Base-by-base conservation (phyloP, 225 moss, liverwort and hornwort genomes). In the Physcomitrellopsis africana region DNA sequence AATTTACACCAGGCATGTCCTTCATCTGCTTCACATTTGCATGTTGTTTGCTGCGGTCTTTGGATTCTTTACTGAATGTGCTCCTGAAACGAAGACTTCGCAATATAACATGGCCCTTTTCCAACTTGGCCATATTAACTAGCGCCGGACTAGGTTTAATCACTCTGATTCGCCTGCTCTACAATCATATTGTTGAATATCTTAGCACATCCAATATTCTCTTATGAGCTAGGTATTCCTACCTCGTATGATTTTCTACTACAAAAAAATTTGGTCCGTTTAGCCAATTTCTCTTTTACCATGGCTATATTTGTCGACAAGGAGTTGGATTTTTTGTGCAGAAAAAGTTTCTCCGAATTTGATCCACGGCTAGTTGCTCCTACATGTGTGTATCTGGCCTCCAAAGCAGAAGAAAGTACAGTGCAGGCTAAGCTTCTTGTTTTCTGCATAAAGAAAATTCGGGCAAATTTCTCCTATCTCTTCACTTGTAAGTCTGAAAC, bases 321-420 rank as follows among this genome's bases (percentile, higher is more conserved):
- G 1, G 22, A 9, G 22, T 44, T 17, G 11, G 55, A 72, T 70
- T 48, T 70, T 8, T 19, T 49, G n/a, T 77, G 64, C 81, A 95
- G 97, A 58, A 99, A 95, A 66, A 92, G 94, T 72, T 99, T 99
- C 69, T 83, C 90, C 22, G 97, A 99, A 76, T 99, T 91, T 55
- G 97, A 99, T 80, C 97, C 97, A 17, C 80, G 95, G 68, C 66
- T 95, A 83, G 97, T 99, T 68, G 97, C 97, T 48, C 97, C 97
- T 16, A 93, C 97, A 74, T 99, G 97, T 86, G 81, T 99, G 60
- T 99, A 99, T 76, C 61, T 99, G 70, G 97, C 97, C 60, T 95
- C 95, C 27, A 99, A 99, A 80, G 97, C 97, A 60, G 95, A 99
- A 68, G 97, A 99, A 78, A 95, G 95, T 78, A 99, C 97, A 62